These are phyloP conservation scores for Diversispora epigaea DNA, from an alignment of 192 early-diverging fungal genomes.

Conservation along the genomic window DNA sequence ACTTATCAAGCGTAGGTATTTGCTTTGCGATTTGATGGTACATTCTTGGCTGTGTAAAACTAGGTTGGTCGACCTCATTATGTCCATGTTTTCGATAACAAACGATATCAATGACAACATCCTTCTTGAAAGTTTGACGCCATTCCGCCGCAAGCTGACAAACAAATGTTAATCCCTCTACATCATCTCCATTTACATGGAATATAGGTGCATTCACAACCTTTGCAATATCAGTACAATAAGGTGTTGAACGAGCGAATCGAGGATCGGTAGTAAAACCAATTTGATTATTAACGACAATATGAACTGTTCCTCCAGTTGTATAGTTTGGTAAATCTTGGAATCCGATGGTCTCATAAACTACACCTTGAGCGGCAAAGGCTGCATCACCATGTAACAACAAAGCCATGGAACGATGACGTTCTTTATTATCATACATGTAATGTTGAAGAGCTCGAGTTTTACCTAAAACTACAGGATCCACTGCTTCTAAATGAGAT, in stretches of 20 bases:
- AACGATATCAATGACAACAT: constrained; percentile 95
- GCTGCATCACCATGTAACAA: constrained; percentile 98
- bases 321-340: constrained; percentile 92
- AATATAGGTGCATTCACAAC: constrained; percentile 95
- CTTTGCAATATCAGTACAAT: constrained; percentile 98
- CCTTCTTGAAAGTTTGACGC: constrained; percentile 93
- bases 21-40: constrained; percentile 88
- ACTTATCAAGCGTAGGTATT: constrained; percentile 79
- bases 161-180: constrained; percentile 93
- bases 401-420: constrained; percentile 85
- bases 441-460: constrained; percentile 94
- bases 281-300: constrained; percentile 99
- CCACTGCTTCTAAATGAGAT: constrained; percentile 96
- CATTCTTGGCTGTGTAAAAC: constrained; percentile 98
- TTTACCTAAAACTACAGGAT: constrained; percentile 98
- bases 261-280: constrained; percentile 99
- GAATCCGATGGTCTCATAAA: constrained; percentile 97
- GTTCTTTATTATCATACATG: constrained; percentile 79
- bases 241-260: constrained; percentile 90
- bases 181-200: constrained; percentile 98
- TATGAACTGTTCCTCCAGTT: constrained; percentile 95
- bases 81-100: constrained; percentile 98
- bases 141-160: constrained; percentile 95
- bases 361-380: constrained; percentile 96
- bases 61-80: constrained; percentile 99